Evolutionary conservation across 2,329 filamentous ascomycete species (phyloP).

Genomic region (Didymella glomerata): DNA sequence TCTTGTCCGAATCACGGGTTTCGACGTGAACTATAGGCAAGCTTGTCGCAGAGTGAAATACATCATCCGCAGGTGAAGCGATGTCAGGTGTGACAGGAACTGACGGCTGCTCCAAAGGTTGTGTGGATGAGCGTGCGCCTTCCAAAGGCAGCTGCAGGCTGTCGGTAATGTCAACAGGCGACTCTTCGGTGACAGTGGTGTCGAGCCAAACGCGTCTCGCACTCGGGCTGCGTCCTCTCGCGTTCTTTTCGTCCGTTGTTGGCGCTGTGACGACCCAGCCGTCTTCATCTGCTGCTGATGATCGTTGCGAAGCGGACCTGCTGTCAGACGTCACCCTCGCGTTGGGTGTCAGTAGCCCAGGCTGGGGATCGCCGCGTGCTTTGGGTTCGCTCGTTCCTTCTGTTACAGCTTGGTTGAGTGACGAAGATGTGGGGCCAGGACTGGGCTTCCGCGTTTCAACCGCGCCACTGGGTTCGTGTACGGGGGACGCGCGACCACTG

Average conservation of each 20-base stretch:
- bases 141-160: conserved; percentile 52
- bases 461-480: conserved; percentile 35
- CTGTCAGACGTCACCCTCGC: conserved; percentile 27
- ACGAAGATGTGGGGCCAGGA: conserved; percentile 42
- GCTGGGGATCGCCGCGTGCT: conserved; percentile 37
- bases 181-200: conserved; percentile 49
- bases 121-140: conserved; percentile 48
- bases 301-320: conserved; percentile 35
- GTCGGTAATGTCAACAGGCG: conserved; percentile 36
- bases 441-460: conserved; percentile 43
- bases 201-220: conserved; percentile 53
- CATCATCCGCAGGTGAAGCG: conserved; percentile 54
- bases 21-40: conserved; percentile 62
- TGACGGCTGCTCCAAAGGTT: conserved; percentile 43
- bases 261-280: conserved; percentile 49
- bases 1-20: conserved; percentile 51
- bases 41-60: conserved; percentile 59
- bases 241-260: conserved; percentile 35
- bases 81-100: conserved; percentile 42
- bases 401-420: conserved; percentile 27
- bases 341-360: conserved; percentile 37
- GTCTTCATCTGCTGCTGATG: conserved; percentile 51
- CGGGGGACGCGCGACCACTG: conserved; percentile 46
- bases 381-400: conserved; percentile 36
- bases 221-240: conserved; percentile 28